Conservation (phyloP, 305 asterid genomes). For the Fraxinus floribunda region DNA sequence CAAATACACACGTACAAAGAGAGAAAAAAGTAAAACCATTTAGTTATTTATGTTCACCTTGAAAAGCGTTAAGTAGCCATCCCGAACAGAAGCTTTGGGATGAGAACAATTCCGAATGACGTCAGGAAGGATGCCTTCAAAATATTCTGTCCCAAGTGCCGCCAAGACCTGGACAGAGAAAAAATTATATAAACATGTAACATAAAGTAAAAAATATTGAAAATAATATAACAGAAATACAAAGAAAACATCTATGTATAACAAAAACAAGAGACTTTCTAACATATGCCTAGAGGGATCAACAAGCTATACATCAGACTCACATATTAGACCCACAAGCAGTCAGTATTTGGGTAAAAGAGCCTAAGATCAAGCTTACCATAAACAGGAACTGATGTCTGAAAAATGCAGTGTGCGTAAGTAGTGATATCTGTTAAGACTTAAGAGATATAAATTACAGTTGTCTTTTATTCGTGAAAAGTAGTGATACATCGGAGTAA, state of each 20-base stretch:
- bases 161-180: conserved; percentile 72
- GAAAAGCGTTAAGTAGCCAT: conserved; percentile 89
- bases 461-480: not conserved
- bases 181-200: not conserved
- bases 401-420: not conserved
- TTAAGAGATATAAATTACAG: not conserved
- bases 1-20: not conserved
- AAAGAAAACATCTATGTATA: not conserved
- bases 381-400: not conserved
- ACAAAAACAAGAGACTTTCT: not conserved
- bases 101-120: conserved; percentile 87
- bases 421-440: not conserved
- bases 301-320: conserved; percentile 7
- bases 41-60: conserved; percentile 47
- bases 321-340: not conserved
- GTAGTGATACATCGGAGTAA: not conserved
- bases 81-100: conserved; percentile 92
- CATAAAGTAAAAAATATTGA: not conserved
- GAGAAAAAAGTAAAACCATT: conserved; percentile 6
- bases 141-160: conserved; percentile 87
- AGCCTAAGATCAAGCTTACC: not conserved
- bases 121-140: conserved; percentile 90
- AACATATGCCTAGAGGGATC: not conserved
- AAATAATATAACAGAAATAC: not conserved
- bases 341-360: conserved; percentile 6